Percentiles rank a stretch among this genome's conserved stretches.
Conservation (phyloP, 441 rosid species). For the Cnidoscolus chayamansa region DNA sequence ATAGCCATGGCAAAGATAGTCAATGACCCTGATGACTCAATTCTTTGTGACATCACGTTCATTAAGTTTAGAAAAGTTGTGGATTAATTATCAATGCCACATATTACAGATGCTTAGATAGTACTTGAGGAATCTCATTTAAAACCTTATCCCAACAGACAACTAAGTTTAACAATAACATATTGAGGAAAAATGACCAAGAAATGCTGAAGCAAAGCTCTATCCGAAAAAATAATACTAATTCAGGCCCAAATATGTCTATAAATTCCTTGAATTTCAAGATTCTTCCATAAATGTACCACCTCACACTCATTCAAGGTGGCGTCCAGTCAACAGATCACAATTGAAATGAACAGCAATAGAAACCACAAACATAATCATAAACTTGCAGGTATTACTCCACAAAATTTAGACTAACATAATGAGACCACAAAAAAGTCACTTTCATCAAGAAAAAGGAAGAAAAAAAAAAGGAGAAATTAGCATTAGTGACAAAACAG, state of each 20-base stretch:
- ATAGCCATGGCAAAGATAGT: background rate
- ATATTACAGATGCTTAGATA: background rate
- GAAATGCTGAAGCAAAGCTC: background rate
- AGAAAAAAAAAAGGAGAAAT: background rate
- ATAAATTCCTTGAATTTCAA: background rate
- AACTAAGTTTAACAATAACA: background rate
- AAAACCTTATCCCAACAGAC: background rate
- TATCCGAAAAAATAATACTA: too few species aligned
- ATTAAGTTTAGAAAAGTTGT: background rate
- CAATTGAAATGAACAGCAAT: background rate
- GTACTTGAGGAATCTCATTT: background rate
- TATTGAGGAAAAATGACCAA: background rate
- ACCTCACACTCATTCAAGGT: background rate
- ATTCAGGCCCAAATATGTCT: background rate
- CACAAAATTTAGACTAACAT: background rate
- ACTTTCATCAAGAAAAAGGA: background rate
- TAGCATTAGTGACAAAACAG: background rate
- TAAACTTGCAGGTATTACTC: too few species aligned
- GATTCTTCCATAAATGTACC: background rate
- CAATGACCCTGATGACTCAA: background rate
- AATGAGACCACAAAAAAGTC: background rate
- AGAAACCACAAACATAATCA: too few species aligned
- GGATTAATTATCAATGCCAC: background rate
- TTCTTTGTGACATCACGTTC: background rate
- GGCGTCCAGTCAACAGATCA: background rate